A percentile compares a stretch with the other conserved stretches of the same genome.
Conservation (phyloP, 805 yeast species). For the Kluyveromyces nonfermentans region DNA sequence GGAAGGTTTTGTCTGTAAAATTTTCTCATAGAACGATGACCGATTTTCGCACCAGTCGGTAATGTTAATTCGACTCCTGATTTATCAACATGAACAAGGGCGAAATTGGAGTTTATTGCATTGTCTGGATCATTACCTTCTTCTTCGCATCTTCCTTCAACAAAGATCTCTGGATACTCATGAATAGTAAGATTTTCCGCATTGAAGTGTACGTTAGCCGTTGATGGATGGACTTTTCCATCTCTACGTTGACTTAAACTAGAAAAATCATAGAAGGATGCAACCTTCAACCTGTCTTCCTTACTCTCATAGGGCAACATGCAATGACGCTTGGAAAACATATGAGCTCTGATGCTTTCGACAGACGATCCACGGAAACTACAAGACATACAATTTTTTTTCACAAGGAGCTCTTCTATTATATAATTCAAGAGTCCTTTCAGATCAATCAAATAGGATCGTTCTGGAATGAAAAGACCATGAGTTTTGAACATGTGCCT, state of each 20-base stretch:
- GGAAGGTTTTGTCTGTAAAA: conserved; percentile 59
- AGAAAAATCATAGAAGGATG: conserved; percentile 78
- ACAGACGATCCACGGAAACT: conserved; percentile 73
- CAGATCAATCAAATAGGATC: conserved; percentile 53
- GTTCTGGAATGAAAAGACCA: conserved; percentile 86
- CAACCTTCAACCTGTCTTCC: conserved; percentile 64
- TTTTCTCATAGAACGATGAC: conserved; percentile 70
- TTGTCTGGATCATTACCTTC: conserved; percentile 16
- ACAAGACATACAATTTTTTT: conserved; percentile 78
- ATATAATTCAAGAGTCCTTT: conserved; percentile 67
- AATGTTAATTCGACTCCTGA: conserved; percentile 58
- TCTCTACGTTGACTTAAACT: conserved; percentile 43
- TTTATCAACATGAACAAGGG: conserved; percentile 36
- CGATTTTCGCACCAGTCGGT: conserved; percentile 71
- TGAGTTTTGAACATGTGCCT: conserved; percentile 71
- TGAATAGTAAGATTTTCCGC: conserved; percentile 22
- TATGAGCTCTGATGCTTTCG: conserved; percentile 85
- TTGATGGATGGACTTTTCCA: conserved; percentile 17
- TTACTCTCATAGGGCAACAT: conserved; percentile 78
- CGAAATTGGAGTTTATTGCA: conserved; percentile 26
- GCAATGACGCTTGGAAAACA: conserved; percentile 78
- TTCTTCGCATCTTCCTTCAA: conserved; percentile 19
- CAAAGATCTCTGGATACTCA: conserved; percentile 13
- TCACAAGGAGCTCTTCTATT: conserved; percentile 73
- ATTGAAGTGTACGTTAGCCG: conserved; percentile 26